A percentile compares a stretch with the other conserved stretches of the same genome.
phyloP scores from a whole-genome alignment of 805 yeast species.

The Ogataea methylovora region DNA sequence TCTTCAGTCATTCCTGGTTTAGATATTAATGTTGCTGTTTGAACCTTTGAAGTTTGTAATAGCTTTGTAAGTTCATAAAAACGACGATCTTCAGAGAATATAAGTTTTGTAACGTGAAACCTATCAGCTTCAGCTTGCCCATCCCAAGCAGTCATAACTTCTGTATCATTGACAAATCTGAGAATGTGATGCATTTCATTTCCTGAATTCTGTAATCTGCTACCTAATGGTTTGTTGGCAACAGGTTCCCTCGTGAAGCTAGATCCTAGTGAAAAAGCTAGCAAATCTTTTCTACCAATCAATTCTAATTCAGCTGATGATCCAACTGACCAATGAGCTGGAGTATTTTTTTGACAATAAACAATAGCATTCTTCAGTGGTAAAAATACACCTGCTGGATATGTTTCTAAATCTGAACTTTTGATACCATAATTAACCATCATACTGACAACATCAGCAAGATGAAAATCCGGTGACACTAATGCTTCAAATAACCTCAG shows the following conservation, averaged over 20 bases:
- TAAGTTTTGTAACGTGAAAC: conserved; percentile 56
- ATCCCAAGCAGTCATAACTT: conserved; percentile 55
- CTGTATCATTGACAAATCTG: conserved; percentile 33
- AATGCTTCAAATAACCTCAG: conserved; percentile 55
- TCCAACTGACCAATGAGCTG: conserved; percentile 35
- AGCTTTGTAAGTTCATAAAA: conserved; percentile 69
- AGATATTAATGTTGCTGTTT: conserved; percentile 39
- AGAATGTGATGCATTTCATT: conserved; percentile 37
- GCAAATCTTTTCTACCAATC: conserved; percentile 63
- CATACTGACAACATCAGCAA: conserved; percentile 49
- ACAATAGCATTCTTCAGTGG: conserved; percentile 60
- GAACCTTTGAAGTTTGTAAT: conserved; percentile 63
- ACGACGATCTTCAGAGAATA: conserved; percentile 73
- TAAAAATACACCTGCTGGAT: conserved; percentile 63
- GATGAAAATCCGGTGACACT: conserved; percentile 44
- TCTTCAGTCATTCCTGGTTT: conserved; percentile 47
- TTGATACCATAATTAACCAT: conserved; percentile 53
- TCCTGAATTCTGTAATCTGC: conserved; percentile 3
- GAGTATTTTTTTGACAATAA: conserved; percentile 44
- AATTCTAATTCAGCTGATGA: conserved; percentile 37
- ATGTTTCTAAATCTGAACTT: conserved; percentile 49
- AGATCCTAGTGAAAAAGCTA: conserved; percentile 11
- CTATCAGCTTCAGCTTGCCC: conserved; percentile 65
- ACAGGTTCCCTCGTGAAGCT: not conserved
- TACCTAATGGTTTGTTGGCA: not conserved